Conservation (phyloP, 2,329 filamentous ascomycete species). For the Fusarium sublunatum region DNA sequence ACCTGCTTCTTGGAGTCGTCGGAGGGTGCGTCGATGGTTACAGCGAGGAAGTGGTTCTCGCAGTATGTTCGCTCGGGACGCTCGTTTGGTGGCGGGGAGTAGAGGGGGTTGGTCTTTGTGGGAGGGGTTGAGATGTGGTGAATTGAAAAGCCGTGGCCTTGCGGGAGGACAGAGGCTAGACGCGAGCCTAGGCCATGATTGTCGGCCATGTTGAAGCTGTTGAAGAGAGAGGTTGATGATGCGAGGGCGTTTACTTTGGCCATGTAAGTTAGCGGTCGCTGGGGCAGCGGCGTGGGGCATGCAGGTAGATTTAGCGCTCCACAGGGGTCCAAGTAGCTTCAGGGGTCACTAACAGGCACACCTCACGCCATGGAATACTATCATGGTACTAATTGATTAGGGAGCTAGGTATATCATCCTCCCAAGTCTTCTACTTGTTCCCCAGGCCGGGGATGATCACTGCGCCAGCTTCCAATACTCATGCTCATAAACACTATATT, state of each 20-base stretch:
- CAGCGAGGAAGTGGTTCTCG: constrained; percentile 80
- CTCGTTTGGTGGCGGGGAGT: constrained; percentile 78
- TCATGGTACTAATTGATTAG: too few relatives aligned
- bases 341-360: constrained; percentile 9
- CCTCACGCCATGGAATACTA: too few relatives aligned
- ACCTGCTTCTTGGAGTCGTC: constrained; percentile 58
- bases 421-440: constrained; percentile 8
- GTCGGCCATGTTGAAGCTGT: constrained; percentile 25
- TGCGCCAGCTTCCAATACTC: constrained; percentile 37
- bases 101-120: constrained; percentile 78
- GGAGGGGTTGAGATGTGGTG: constrained; percentile 92
- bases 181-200: constrained; percentile 28
- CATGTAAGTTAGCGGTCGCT: constrained; percentile 24
- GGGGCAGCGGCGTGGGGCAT: constrained; percentile 23
- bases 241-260: not conserved
- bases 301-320: not conserved
- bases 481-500: constrained; percentile 39
- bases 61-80: constrained; percentile 82
- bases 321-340: constrained; percentile 11
- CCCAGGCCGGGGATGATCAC: constrained; percentile 17
- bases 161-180: constrained; percentile 64
- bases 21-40: constrained; percentile 57
- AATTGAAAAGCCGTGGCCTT: constrained; percentile 70
- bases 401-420: too few relatives aligned
- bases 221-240: constrained; percentile 5